These are phyloP conservation scores for Lyophyllum atratum DNA, from an alignment of 768 basidiomycete genomes.

Conservation along the genomic window DNA sequence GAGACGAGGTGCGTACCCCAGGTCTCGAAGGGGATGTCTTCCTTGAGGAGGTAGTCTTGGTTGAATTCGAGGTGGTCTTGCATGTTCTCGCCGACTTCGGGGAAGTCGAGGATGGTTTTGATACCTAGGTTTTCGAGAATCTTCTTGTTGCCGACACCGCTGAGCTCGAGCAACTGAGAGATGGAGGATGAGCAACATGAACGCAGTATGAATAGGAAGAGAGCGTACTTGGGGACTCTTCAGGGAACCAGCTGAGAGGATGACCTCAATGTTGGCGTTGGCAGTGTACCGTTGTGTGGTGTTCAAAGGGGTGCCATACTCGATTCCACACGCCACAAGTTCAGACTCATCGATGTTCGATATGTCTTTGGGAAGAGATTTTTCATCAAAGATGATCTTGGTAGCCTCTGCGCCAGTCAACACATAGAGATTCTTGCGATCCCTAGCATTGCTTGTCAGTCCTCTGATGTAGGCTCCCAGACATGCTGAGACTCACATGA, in stretches of 20 bases:
- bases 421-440: conserved; percentile 31
- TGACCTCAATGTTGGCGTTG: conserved; percentile 47
- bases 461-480: background rate
- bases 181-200: background rate
- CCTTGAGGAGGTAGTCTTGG: conserved; percentile 14
- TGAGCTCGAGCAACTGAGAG: conserved; percentile 46
- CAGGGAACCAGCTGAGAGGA: conserved; percentile 39
- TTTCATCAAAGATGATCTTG: conserved; percentile 18
- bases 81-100: conserved; percentile 14
- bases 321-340: conserved; percentile 41
- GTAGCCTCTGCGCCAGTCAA: conserved; percentile 31
- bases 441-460: background rate
- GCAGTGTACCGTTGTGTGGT: conserved; percentile 27
- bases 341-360: conserved; percentile 1
- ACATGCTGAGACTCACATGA: background rate
- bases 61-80: conserved; percentile 15
- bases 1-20: conserved; percentile 1
- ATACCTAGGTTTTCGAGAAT: conserved; percentile 28
- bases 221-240: conserved; percentile 8
- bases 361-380: background rate
- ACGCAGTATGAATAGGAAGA: background rate
- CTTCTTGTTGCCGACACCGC: conserved; percentile 46
- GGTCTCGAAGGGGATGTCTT: conserved; percentile 12
- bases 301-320: conserved; percentile 34
- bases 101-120: conserved; percentile 9